Evolutionary conservation across 345 rosid species (phyloP).

Genomic region (Psidium friedrichsthalianum): DNA sequence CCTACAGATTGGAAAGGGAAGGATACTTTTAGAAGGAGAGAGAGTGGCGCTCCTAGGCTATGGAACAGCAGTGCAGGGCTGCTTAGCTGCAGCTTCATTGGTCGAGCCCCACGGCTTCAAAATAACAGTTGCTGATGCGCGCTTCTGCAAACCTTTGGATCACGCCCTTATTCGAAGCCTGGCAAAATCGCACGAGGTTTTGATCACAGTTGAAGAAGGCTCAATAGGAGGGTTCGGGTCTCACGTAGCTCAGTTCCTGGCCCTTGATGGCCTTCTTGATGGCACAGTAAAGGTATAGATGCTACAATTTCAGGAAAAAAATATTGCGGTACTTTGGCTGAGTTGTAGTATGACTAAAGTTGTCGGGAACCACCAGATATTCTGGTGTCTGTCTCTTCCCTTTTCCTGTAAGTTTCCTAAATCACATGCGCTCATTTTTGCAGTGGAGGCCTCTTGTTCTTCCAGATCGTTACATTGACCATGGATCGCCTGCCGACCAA

Average conservation of each 20-base stretch:
- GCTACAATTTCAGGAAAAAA: not conserved
- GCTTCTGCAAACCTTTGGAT: conserved; percentile 92
- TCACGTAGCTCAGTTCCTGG: conserved; percentile 89
- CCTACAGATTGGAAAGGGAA: conserved; percentile 78
- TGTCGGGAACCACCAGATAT: not conserved
- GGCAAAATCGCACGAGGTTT: conserved; percentile 68
- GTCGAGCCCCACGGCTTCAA: conserved; percentile 36
- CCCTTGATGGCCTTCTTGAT: conserved; percentile 84
- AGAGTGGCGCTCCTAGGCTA: conserved; percentile 83
- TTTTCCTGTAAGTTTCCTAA: not conserved
- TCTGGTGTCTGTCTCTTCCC: not conserved
- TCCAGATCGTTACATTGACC: conserved; percentile 71
- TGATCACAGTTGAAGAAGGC: conserved; percentile 95
- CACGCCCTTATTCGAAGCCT: conserved; percentile 63
- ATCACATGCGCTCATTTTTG: not conserved
- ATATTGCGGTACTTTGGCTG: not conserved
- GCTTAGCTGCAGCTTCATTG: conserved; percentile 63
- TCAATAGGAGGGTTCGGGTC: conserved; percentile 96
- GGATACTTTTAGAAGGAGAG: conserved; percentile 75
- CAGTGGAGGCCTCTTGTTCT: conserved; percentile 93
- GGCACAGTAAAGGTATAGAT: conserved; percentile 70
- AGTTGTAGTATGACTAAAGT: not conserved
- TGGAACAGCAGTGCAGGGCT: conserved; percentile 83
- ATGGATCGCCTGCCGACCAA: conserved; percentile 77
- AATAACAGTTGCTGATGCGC: conserved; percentile 77